Evolutionary conservation across 106 monocot species (phyloP).

Genomic region (Dendrobium officinale): DNA sequence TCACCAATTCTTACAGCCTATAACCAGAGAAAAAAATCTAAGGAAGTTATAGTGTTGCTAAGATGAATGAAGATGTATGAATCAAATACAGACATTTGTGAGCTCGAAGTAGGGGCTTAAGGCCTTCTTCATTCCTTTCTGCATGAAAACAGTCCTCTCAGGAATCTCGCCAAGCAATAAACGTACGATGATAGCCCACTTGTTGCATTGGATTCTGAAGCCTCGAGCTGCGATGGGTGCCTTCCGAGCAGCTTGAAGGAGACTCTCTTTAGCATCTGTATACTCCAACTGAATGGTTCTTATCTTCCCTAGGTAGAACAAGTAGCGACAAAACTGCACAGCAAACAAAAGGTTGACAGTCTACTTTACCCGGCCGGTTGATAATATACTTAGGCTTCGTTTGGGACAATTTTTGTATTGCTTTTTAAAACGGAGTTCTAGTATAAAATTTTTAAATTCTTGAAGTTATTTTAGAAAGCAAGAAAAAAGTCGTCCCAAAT

Average conservation of each 20-base stretch:
- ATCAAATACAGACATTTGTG: constrained; percentile 53
- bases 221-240: constrained; percentile 80
- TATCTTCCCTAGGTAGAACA: constrained; percentile 94
- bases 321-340: constrained; percentile 79
- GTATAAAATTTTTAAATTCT: no score
- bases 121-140: constrained; percentile 95
- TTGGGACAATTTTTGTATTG: no score
- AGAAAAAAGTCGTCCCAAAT: no score
- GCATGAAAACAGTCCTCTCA: constrained; percentile 96
- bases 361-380: background rate
- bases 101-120: constrained; percentile 92
- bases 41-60: background rate
- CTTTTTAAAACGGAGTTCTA: no score
- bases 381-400: no score
- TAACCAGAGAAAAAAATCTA: background rate
- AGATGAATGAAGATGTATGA: background rate
- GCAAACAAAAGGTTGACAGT: background rate
- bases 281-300: constrained; percentile 97
- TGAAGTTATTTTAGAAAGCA: no score
- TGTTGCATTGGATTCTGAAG: constrained; percentile 89
- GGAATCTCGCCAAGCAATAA: constrained; percentile 93
- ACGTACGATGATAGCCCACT: constrained; percentile 90
- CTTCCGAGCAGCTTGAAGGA: constrained; percentile 90
- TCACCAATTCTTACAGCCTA: constrained; percentile 96
- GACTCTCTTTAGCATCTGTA: constrained; percentile 93